Percentiles rank a stretch among this genome's conserved stretches.
Conservation (phyloP, 805 yeast genomes). For the Metschnikowia lochheadii region DNA sequence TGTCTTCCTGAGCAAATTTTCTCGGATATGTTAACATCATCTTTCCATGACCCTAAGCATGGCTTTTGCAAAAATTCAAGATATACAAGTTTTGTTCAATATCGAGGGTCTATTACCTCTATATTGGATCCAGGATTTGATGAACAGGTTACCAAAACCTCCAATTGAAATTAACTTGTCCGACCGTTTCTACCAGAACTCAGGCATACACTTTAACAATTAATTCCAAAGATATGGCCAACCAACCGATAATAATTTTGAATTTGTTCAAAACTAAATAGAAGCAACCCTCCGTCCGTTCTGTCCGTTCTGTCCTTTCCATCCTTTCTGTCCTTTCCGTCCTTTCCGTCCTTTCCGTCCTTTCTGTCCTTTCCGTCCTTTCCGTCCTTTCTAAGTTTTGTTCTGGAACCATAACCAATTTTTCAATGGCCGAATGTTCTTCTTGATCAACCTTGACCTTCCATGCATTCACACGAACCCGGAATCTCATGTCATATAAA, state of each 20-base stretch:
- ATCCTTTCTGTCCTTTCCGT: too few relatives aligned
- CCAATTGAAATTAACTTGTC: constrained; percentile 65
- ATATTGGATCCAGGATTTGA: constrained; percentile 93
- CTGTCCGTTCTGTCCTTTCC: too few relatives aligned
- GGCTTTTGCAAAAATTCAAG: constrained; percentile 82
- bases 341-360: too few relatives aligned
- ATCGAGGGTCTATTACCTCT: constrained; percentile 93
- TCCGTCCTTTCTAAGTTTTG: constrained; percentile 22
- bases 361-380: too few relatives aligned
- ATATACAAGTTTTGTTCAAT: constrained; percentile 93
- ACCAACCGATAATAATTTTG: constrained; percentile 67
- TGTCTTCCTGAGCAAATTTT: constrained; percentile 98
- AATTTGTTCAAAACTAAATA: constrained; percentile 87
- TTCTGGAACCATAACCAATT: constrained; percentile 45
- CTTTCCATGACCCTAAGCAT: constrained; percentile 76
- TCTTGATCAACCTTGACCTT: constrained; percentile 42
- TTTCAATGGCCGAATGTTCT: constrained; percentile 40
- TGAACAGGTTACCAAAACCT: constrained; percentile 50
- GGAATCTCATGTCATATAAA: constrained; percentile 79
- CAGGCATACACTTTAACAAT: constrained; percentile 89
- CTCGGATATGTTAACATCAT: constrained; percentile 77
- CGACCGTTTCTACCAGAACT: constrained; percentile 86
- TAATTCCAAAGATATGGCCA: constrained; percentile 85
- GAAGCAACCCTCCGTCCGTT: constrained; percentile 74
- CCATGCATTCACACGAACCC: constrained; percentile 57